phyloP scores from a whole-genome alignment of 2,329 filamentous ascomycete genomes.

The Aspergillus pseudoterreus region DNA sequence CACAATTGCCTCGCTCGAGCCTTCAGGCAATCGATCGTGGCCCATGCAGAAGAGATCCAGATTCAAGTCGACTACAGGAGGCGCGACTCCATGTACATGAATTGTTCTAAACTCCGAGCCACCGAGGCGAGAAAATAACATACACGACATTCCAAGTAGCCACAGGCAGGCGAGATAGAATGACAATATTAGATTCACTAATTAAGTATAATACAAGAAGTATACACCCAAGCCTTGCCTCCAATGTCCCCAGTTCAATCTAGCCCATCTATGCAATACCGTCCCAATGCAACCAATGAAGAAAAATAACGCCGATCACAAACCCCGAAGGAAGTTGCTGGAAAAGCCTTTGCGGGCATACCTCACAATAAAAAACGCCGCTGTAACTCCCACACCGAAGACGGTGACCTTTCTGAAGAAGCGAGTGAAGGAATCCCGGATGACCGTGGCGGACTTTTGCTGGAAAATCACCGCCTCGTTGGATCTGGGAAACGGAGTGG shows the following conservation, averaged over 20 bases:
- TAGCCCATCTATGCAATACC: not conserved
- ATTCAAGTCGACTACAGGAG: too few species aligned
- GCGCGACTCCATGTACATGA: too few species aligned
- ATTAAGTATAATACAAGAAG: not conserved
- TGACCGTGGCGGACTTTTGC: conserved; percentile 5
- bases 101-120: too few species aligned
- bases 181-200: not conserved
- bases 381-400: not conserved
- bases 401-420: not conserved
- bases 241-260: too few species aligned
- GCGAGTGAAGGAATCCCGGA: conserved; percentile 1
- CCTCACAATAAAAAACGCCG: not conserved
- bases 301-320: not conserved
- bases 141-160: not conserved
- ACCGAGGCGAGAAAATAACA: not conserved
- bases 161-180: not conserved
- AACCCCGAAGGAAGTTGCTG: not conserved
- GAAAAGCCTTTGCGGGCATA: not conserved
- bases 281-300: not conserved
- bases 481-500: conserved; percentile 30
- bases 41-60: too few species aligned
- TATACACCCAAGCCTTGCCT: not conserved
- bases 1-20: too few species aligned
- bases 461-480: conserved; percentile 24
- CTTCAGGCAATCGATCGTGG: too few species aligned